Conservation (phyloP, 2,329 filamentous ascomycete species). For the Colletotrichum acutatum region DNA sequence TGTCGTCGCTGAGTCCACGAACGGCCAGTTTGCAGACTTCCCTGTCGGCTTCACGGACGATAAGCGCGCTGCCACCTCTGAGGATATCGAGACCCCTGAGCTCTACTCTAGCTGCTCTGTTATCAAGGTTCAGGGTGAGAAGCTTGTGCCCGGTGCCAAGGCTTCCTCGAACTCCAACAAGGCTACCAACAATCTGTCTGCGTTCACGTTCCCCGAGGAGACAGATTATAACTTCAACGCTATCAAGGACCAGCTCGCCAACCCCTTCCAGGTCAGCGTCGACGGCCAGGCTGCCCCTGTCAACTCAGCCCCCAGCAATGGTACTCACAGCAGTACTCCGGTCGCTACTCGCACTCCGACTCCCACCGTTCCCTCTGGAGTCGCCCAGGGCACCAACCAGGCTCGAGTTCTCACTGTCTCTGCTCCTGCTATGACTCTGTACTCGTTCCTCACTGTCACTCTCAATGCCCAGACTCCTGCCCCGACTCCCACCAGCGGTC, state of each 20-base stretch:
- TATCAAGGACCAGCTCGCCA: conserved; percentile 57
- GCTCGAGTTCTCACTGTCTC: conserved; percentile 33
- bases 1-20: conserved; percentile 51
- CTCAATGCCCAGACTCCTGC: conserved; percentile 46
- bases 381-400: background rate
- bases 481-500: conserved; percentile 51
- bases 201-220: conserved; percentile 45
- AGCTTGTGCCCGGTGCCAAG: conserved; percentile 13
- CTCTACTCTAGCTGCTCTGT: conserved; percentile 46
- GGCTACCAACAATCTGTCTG: conserved; percentile 30
- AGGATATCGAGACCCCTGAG: conserved; percentile 45
- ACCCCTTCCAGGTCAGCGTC: conserved; percentile 57
- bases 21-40: conserved; percentile 56
- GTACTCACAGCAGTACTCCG: conserved; percentile 36
- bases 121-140: conserved; percentile 35
- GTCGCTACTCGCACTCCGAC: conserved; percentile 34
- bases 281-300: conserved; percentile 37
- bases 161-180: conserved; percentile 32
- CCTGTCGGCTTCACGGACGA: conserved; percentile 40
- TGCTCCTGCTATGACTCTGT: conserved; percentile 35
- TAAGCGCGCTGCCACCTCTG: conserved; percentile 28
- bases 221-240: conserved; percentile 56
- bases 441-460: conserved; percentile 50
- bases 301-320: conserved; percentile 35
- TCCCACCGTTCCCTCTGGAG: conserved; percentile 14